Evolutionary conservation across 2,329 filamentous ascomycete species (phyloP).

Genomic region (Neocucurbitaria cava): DNA sequence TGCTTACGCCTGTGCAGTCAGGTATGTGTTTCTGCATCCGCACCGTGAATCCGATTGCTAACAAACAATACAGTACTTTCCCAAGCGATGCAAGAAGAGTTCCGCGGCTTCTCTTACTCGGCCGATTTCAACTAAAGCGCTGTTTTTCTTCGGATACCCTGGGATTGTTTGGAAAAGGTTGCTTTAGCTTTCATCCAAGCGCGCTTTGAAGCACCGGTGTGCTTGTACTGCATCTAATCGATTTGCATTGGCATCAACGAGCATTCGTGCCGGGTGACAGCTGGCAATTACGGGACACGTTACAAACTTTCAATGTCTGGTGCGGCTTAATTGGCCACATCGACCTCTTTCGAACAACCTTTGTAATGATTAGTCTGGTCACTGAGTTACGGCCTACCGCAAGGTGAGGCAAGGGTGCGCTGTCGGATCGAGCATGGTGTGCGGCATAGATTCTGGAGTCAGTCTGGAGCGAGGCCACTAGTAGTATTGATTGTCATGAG

Average conservation of each 20-base stretch:
- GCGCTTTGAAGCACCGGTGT: background rate
- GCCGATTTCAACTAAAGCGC: constrained; percentile 74
- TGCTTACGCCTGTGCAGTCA: constrained; percentile 95
- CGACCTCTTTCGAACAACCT: background rate
- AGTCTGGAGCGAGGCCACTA: background rate
- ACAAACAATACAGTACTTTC: constrained; percentile 73
- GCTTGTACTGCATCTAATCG: background rate
- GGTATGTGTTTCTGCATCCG: constrained; percentile 66
- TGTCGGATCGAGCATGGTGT: background rate
- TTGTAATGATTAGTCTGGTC: background rate
- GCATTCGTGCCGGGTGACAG: background rate
- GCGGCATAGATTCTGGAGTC: background rate
- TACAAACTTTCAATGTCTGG: background rate
- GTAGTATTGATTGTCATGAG: background rate
- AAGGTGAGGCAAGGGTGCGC: background rate
- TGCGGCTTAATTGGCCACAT: background rate
- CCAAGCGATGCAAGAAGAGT: constrained; percentile 99
- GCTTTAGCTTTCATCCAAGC: background rate
- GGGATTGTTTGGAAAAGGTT: background rate
- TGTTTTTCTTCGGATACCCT: constrained; percentile 13
- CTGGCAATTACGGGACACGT: background rate
- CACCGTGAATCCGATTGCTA: constrained; percentile 7
- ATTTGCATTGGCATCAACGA: background rate
- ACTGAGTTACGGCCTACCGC: too few species aligned
- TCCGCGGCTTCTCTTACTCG: constrained; percentile 97